Percentiles rank a stretch among this genome's conserved stretches.
phyloP scores from a whole-genome alignment of 352 stramenopile genomes.

The Phytophthora sp. region DNA sequence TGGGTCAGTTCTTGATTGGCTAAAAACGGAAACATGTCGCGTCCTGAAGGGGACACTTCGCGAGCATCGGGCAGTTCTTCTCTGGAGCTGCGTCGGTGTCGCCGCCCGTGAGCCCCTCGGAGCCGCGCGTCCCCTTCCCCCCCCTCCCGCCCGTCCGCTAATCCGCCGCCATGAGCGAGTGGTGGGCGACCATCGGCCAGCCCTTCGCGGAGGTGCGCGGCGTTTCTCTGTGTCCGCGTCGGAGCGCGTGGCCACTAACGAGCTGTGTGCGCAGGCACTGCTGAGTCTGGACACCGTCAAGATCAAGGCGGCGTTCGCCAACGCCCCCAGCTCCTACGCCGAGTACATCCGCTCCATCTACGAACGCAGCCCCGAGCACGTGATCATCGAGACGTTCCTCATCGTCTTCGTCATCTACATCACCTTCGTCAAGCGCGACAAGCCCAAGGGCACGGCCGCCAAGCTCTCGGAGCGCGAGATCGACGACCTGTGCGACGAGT shows the following conservation, averaged over 20 bases:
- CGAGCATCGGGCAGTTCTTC: conserved; percentile 26
- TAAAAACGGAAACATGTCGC: conserved; percentile 18
- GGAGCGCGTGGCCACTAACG: conserved; percentile 8
- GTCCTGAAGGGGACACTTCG: not conserved
- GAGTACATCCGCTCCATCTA: conserved; percentile 88
- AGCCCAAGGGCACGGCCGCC: conserved; percentile 52
- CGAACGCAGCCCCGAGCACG: conserved; percentile 91
- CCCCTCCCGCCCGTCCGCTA: not conserved
- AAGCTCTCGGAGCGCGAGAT: conserved; percentile 90
- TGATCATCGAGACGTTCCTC: conserved; percentile 98
- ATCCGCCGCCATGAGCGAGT: conserved; percentile 66
- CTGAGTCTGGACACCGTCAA: conserved; percentile 61
- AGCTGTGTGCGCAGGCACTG: conserved; percentile 46
- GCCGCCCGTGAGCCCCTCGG: not conserved
- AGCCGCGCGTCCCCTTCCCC: not conserved
- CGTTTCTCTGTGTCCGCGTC: not conserved
- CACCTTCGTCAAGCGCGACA: conserved; percentile 87
- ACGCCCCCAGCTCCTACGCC: conserved; percentile 75
- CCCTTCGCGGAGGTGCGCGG: conserved; percentile 66
- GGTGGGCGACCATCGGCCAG: conserved; percentile 79
- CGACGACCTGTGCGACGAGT: conserved; percentile 91
- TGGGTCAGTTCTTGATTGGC: conserved; percentile 1
- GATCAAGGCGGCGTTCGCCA: conserved; percentile 67
- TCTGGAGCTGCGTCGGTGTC: conserved; percentile 2
- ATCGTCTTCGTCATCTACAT: conserved; percentile 96